Evolutionary conservation across 345 rosid genomes (phyloP), one percentile per base, ranked within the genome.

Genomic region (Rhizophora apiculata): DNA sequence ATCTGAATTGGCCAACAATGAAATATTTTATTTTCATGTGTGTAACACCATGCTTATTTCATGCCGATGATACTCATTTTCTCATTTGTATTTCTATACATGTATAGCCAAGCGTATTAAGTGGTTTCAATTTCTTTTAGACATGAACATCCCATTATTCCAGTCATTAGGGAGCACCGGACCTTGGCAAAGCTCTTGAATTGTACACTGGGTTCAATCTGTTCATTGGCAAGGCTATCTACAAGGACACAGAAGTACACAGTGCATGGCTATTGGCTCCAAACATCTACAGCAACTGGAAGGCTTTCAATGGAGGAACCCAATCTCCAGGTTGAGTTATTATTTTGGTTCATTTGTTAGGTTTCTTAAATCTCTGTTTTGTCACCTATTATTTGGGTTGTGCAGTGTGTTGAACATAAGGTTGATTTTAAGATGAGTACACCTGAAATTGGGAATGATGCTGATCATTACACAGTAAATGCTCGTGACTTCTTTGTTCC

Each of bases 261-360:
- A 54, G 69, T 94, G 55, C 96, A 89, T 71, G 97, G 98, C 60
- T 95, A 71, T 77, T 94, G 96, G 98, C 93, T 94, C 67, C 98
- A 94, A 79, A 91, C 98, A 64, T 94, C 98, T 31, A 91, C 98
- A 24, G 91, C 97, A 60, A 94, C 98, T 48, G 98, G 98, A 62
- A 78, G 98, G 64, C 86, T 94, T 76, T 94, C 98, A 77, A 94
- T 92, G 85, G 98, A 94, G 81, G 98, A 94, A 81, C 98, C 98
- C 71, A 94, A 94, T 85, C 97, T 94, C 81, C 98, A 94, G 93
- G 98, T 94, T 68, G 73, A 73, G 56, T 16, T 68, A 36, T 62
- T 63, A 22, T 19, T 24, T 26, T 36, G 37, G 49, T 66, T 11
- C 62, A 46, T 29, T 56, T 60, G 10, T 13, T 48, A 63, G 29